These are phyloP conservation scores for Scedosporium dehoogii DNA, from an alignment of 2,329 filamentous ascomycete genomes.

Conservation along the genomic window DNA sequence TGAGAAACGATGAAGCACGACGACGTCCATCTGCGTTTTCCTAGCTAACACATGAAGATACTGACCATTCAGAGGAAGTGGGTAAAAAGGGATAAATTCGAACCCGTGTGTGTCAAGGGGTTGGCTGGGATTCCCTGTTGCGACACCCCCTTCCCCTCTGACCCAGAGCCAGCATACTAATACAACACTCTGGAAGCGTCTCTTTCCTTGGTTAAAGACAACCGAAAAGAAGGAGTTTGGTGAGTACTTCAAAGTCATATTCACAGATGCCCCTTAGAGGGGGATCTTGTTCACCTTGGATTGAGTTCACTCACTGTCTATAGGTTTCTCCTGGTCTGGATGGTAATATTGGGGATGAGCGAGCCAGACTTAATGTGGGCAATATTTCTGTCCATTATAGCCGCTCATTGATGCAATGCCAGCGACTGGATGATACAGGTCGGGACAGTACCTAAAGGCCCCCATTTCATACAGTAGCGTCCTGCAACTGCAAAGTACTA, in stretches of 20 bases:
- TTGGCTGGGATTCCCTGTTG: neutral
- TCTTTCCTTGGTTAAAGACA: neutral
- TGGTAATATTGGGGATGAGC: too few species aligned
- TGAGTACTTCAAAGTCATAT: neutral
- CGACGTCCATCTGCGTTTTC: neutral
- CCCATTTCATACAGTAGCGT: neutral
- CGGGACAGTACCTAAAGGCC: too few species aligned
- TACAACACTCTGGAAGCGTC: neutral
- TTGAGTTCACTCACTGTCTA: neutral
- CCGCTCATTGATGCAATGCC: neutral
- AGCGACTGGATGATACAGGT: neutral
- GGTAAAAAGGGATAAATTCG: constrained; percentile 5
- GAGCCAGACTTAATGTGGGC: neutral
- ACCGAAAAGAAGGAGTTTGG: neutral
- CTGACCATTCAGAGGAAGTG: neutral
- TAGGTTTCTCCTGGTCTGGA: neutral
- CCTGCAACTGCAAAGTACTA: neutral
- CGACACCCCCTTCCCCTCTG: neutral
- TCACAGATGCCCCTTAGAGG: too few species aligned
- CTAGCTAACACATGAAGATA: neutral
- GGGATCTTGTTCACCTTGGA: neutral
- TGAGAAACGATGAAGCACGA: neutral
- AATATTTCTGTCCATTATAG: neutral
- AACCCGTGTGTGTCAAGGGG: constrained; percentile 4
- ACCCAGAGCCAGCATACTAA: neutral